phyloP scores from a whole-genome alignment of 2,329 filamentous ascomycete species.

The Juglanconis oblonga region DNA sequence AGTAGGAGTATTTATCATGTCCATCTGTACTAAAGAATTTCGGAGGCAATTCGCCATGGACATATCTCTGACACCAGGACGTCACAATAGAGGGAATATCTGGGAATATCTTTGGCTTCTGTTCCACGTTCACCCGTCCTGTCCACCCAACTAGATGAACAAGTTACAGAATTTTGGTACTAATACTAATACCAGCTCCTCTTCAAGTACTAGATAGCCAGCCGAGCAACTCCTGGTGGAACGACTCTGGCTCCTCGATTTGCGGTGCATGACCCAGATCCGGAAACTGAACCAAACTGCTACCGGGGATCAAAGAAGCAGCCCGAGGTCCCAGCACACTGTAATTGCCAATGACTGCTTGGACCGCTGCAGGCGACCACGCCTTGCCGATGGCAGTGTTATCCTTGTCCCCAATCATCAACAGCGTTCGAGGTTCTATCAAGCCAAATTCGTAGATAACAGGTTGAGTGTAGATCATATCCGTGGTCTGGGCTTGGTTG shows the following conservation, averaged over 20 bases:
- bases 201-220: conserved; percentile 35
- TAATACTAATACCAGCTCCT: background rate
- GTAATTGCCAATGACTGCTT: conserved; percentile 46
- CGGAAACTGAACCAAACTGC: conserved; percentile 43
- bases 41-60: too few species aligned
- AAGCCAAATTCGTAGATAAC: conserved; percentile 47
- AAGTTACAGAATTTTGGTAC: background rate
- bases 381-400: conserved; percentile 53
- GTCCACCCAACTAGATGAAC: too few species aligned
- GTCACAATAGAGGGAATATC: too few species aligned
- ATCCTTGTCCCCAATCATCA: conserved; percentile 51
- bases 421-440: conserved; percentile 42
- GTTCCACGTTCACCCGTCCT: background rate
- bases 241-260: conserved; percentile 46
- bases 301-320: conserved; percentile 40
- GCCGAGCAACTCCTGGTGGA: conserved; percentile 42
- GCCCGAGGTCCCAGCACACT: conserved; percentile 45
- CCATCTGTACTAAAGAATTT: too few species aligned
- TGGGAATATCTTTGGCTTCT: too few species aligned
- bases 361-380: conserved; percentile 45
- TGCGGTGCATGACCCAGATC: conserved; percentile 52
- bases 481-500: conserved; percentile 49
- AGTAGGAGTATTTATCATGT: too few species aligned
- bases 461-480: conserved; percentile 53
- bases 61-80: too few species aligned